Percentiles rank a stretch among this genome's conserved stretches.
phyloP scores from a whole-genome alignment of 768 basidiomycete genomes.

The Lactarius psammicola region DNA sequence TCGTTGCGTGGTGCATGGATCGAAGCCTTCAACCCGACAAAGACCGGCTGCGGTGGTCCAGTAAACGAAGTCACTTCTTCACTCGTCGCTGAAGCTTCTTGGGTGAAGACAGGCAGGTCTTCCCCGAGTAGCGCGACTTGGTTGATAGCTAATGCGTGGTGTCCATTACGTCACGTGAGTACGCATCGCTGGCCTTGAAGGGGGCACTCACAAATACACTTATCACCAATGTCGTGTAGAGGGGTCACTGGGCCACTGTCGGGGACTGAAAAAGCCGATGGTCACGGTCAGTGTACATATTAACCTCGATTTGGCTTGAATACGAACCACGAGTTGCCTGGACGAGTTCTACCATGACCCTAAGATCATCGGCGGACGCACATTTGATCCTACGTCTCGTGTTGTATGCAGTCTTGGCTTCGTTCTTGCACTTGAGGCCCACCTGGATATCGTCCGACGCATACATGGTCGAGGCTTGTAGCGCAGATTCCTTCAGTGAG shows the following conservation, averaged over 20 bases:
- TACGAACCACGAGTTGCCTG: background rate
- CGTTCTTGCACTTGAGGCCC: background rate
- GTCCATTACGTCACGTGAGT: background rate
- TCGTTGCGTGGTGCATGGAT: conserved; percentile 9
- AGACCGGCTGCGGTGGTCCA: background rate
- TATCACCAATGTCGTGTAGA: background rate
- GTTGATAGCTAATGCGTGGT: background rate
- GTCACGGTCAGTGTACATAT: background rate
- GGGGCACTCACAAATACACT: background rate
- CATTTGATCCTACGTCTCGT: background rate
- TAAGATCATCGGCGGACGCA: conserved; percentile 10
- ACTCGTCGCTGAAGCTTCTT: background rate
- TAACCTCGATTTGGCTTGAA: background rate
- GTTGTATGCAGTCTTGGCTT: background rate
- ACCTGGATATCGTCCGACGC: conserved; percentile 18
- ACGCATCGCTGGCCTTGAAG: background rate
- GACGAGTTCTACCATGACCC: background rate
- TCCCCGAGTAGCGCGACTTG: conserved; percentile 3
- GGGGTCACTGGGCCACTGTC: background rate
- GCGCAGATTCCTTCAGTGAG: background rate
- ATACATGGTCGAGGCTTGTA: background rate
- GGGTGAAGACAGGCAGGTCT: conserved; percentile 18
- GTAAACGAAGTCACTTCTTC: background rate
- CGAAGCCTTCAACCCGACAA: conserved; percentile 6
- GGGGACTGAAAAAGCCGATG: background rate